Percentiles rank a stretch among this genome's conserved stretches.
These are phyloP conservation scores for Trichoderma hamatum DNA, from an alignment of 2,329 filamentous ascomycete species.

Conservation along the genomic window DNA sequence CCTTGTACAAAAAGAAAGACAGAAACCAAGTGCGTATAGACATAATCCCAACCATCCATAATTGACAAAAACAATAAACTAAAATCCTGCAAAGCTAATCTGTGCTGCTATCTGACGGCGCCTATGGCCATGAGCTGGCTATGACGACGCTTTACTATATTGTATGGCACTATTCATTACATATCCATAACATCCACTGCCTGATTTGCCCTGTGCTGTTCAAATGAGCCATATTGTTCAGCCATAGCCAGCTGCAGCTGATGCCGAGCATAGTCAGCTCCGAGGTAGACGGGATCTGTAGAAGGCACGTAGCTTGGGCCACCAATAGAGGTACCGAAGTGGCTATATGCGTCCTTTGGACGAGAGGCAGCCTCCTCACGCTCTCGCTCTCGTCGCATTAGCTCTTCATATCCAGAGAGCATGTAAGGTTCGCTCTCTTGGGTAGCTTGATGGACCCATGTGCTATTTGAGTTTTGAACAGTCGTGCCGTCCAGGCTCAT, in stretches of 20 bases:
- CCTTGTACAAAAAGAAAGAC: constrained; percentile 2
- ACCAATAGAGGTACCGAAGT: constrained; percentile 47
- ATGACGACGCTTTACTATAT: constrained; percentile 27
- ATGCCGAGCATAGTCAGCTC: constrained; percentile 49
- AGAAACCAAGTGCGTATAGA: not conserved
- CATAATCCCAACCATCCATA: not conserved
- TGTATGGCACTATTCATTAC: constrained; percentile 35
- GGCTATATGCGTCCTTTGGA: constrained; percentile 48
- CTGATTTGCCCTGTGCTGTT: constrained; percentile 49
- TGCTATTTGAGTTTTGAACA: constrained; percentile 56
- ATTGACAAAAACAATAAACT: constrained; percentile 13
- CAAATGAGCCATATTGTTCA: constrained; percentile 67
- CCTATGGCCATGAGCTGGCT: not conserved
- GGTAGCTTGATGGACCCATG: constrained; percentile 50
- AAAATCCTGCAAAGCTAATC: constrained; percentile 8
- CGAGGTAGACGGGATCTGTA: constrained; percentile 70
- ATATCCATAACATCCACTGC: constrained; percentile 56
- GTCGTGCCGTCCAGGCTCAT: constrained; percentile 60
- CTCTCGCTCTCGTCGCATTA: constrained; percentile 67
- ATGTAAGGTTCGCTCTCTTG: constrained; percentile 79
- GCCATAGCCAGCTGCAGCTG: constrained; percentile 64
- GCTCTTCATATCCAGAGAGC: constrained; percentile 74
- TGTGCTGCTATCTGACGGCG: constrained; percentile 16
- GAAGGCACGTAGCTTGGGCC: constrained; percentile 55
- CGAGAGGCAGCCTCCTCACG: constrained; percentile 39